Evolutionary conservation across 129 eudicot species (phyloP).

Genomic region (Artemisia tridentata): DNA sequence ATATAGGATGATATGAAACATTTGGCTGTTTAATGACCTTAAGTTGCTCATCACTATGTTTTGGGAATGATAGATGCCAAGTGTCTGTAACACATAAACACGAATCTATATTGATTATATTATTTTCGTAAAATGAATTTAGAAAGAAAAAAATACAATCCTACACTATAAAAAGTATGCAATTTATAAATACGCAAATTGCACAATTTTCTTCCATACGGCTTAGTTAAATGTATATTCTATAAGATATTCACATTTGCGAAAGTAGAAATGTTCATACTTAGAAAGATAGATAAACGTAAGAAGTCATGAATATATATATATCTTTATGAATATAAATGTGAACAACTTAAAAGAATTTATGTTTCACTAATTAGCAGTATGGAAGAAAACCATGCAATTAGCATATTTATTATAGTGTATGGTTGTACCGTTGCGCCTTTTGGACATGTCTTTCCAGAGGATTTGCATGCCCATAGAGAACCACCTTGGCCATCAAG

Average conservation of each 20-base stretch:
- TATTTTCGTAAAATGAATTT: not conserved
- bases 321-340: too few relatives aligned
- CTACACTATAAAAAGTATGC: too few relatives aligned
- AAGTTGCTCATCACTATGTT: slow-evolving; percentile 39
- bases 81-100: slow-evolving; percentile 29
- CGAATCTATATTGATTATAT: not conserved
- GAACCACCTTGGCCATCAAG: slow-evolving; percentile 10
- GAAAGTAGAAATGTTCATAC: too few relatives aligned
- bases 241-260: too few relatives aligned
- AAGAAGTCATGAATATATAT: too few relatives aligned
- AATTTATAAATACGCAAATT: too few relatives aligned
- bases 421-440: slow-evolving; percentile 52
- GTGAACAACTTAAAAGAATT: too few relatives aligned
- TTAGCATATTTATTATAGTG: not conserved
- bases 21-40: slow-evolving; percentile 53
- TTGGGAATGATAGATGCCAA: slow-evolving; percentile 40
- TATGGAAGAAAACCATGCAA: not conserved
- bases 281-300: not conserved
- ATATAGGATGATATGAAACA: slow-evolving; percentile 49
- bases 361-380: too few relatives aligned
- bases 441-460: slow-evolving; percentile 51
- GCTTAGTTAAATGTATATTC: too few relatives aligned
- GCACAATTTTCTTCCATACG: too few relatives aligned
- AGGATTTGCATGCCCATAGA: slow-evolving; percentile 45
- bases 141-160: not conserved